Evolutionary conservation across 148 eudicot species (phyloP).

Genomic region (Silene conica): DNA sequence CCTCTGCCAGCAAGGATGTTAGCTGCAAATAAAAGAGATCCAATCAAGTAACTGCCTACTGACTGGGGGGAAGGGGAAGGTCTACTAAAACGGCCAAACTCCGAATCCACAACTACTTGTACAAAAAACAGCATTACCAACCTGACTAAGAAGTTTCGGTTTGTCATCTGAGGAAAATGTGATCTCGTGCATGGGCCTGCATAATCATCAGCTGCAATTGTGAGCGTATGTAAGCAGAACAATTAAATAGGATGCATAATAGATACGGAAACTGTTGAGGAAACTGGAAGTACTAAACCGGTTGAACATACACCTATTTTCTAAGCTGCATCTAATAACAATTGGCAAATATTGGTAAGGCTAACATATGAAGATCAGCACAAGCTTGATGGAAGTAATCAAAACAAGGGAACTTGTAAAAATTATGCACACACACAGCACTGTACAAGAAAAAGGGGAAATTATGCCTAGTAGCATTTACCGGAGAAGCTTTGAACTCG

Average conservation of each 20-base stretch:
- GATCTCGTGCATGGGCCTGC: slow-evolving; percentile 86
- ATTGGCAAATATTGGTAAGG: too few species aligned
- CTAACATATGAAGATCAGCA: too few species aligned
- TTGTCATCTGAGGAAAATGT: slow-evolving; percentile 87
- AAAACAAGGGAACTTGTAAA: too few species aligned
- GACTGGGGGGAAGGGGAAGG: background rate
- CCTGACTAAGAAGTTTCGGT: slow-evolving; percentile 88
- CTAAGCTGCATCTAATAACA: background rate
- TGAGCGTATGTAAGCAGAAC: slow-evolving; percentile 16
- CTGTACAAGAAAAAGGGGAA: background rate
- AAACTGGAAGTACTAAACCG: background rate
- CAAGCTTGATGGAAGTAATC: too few species aligned
- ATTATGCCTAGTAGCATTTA: slow-evolving; percentile 27
- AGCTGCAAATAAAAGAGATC: slow-evolving; percentile 42
- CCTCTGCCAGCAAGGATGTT: slow-evolving; percentile 67
- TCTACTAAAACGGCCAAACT: too few species aligned
- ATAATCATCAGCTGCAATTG: slow-evolving; percentile 18
- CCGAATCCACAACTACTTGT: background rate
- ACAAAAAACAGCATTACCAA: slow-evolving; percentile 24
- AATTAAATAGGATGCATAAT: slow-evolving; percentile 1
- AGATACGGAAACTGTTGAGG: background rate
- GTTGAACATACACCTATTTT: background rate
- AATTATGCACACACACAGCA: background rate
- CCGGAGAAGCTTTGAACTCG: slow-evolving; percentile 49
- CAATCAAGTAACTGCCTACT: slow-evolving; percentile 11